Percentiles rank a stretch among this genome's conserved stretches.
phyloP scores from a whole-genome alignment of 805 yeast genomes.

The Myxozyma mucilagina region DNA sequence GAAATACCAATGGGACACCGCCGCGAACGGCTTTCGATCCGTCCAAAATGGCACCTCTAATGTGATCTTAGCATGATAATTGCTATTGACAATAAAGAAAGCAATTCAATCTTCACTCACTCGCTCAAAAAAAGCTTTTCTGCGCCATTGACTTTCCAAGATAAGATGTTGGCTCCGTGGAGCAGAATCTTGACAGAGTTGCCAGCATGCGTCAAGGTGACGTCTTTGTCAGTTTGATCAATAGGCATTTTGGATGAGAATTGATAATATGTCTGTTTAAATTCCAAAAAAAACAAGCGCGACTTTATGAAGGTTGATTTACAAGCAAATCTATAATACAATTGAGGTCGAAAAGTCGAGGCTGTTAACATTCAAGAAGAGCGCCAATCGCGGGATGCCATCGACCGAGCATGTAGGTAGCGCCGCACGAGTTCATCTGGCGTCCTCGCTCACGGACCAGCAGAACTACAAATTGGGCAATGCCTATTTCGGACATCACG shows the following conservation, averaged over 20 bases:
- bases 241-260: slow-evolving; percentile 52
- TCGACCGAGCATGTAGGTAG: no score
- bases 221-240: slow-evolving; percentile 64
- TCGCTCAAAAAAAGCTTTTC: slow-evolving; percentile 77
- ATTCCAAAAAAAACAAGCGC: not conserved
- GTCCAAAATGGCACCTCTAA: slow-evolving; percentile 73
- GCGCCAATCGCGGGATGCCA: no score
- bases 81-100: not conserved
- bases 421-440: no score
- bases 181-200: slow-evolving; percentile 69
- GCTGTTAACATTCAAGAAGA: no score
- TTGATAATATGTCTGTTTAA: not conserved
- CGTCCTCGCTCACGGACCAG: no score
- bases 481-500: no score
- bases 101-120: slow-evolving; percentile 17
- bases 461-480: no score
- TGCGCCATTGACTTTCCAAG: slow-evolving; percentile 71
- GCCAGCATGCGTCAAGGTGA: slow-evolving; percentile 57
- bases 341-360: no score
- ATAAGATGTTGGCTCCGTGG: slow-evolving; percentile 83
- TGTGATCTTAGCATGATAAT: slow-evolving; percentile 43
- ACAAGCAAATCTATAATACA: no score
- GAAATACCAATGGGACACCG: slow-evolving; percentile 95
- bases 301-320: not conserved
- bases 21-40: slow-evolving; percentile 96